Evolutionary conservation across 2,329 filamentous ascomycete genomes (phyloP).

Genomic region (Curvularia hawaiiensis): DNA sequence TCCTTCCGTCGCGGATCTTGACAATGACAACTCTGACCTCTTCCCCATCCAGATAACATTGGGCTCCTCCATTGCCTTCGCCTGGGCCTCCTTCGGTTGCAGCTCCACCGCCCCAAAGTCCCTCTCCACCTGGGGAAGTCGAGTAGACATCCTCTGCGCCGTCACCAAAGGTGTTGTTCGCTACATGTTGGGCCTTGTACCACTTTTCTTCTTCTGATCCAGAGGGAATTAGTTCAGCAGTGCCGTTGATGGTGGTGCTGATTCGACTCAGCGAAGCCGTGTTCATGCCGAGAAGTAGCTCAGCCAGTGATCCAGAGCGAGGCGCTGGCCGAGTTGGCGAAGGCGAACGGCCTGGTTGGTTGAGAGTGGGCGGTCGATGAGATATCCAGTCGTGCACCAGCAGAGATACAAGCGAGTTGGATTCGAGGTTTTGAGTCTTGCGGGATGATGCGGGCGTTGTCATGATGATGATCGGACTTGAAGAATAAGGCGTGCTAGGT

Average conservation of each 20-base stretch:
- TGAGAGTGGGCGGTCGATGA: constrained; percentile 81
- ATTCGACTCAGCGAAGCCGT: constrained; percentile 86
- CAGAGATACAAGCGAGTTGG: constrained; percentile 86
- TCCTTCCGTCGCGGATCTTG: constrained; percentile 80
- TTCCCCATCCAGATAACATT: constrained; percentile 77
- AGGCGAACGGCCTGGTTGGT: constrained; percentile 56
- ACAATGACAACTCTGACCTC: constrained; percentile 89
- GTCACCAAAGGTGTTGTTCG: constrained; percentile 84
- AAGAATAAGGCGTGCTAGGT: constrained; percentile 70
- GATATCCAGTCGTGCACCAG: constrained; percentile 99
- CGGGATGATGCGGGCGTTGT: constrained; percentile 81
- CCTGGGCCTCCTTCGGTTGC: constrained; percentile 46
- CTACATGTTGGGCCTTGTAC: constrained; percentile 82
- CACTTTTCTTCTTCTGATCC: constrained; percentile 84
- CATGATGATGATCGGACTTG: constrained; percentile 76
- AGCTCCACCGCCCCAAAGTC: constrained; percentile 53
- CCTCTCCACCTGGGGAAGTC: constrained; percentile 42
- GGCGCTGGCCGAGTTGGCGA: constrained; percentile 61
- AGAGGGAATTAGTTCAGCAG: constrained; percentile 71
- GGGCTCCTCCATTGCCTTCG: constrained; percentile 56
- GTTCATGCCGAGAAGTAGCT: constrained; percentile 88
- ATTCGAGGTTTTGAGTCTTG: constrained; percentile 80
- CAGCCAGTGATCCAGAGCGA: constrained; percentile 74
- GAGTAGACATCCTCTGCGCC: constrained; percentile 34
- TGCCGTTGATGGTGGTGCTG: constrained; percentile 91